Evolutionary conservation across 2,329 filamentous ascomycete species (phyloP).

Genomic region (Talaromyces albobiverticillius): DNA sequence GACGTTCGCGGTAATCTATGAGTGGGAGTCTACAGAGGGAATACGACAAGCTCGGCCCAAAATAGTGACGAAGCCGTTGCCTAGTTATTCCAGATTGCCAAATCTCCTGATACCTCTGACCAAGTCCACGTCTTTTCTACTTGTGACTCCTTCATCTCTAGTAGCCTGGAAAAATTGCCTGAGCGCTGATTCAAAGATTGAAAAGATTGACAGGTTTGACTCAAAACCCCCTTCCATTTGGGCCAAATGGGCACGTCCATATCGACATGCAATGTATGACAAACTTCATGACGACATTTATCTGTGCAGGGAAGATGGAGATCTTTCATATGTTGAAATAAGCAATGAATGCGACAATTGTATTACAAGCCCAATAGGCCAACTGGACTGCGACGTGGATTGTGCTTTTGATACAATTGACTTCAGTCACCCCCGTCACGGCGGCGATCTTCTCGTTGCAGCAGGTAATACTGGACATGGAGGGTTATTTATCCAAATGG

Average conservation of each 20-base stretch:
- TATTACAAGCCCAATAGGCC: conserved; percentile 59
- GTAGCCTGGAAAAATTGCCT: conserved; percentile 44
- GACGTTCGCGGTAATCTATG: conserved; percentile 50
- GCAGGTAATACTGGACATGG: conserved; percentile 77
- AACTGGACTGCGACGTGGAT: conserved; percentile 71
- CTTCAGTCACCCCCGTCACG: conserved; percentile 43
- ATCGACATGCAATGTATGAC: conserved; percentile 62
- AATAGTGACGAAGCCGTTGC: conserved; percentile 28
- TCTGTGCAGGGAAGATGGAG: conserved; percentile 82
- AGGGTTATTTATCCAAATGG: conserved; percentile 67
- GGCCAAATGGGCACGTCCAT: conserved; percentile 80
- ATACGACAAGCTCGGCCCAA: conserved; percentile 27
- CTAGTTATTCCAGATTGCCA: conserved; percentile 54
- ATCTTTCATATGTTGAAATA: conserved; percentile 70
- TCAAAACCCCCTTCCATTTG: conserved; percentile 57
- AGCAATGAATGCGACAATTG: conserved; percentile 55
- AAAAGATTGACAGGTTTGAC: conserved; percentile 18
- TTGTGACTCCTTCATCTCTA: conserved; percentile 62
- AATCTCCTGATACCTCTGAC: conserved; percentile 70
- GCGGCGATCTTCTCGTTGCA: conserved; percentile 74
- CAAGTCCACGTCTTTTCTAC: conserved; percentile 67
- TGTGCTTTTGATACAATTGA: conserved; percentile 77
- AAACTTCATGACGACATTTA: conserved; percentile 74
- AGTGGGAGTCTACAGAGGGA: conserved; percentile 49
- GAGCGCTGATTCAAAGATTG: conserved; percentile 18